A percentile compares a stretch with the other conserved stretches of the same genome.
Conservation (phyloP, 2,329 filamentous ascomycete species). For the Venturia pyrina region DNA sequence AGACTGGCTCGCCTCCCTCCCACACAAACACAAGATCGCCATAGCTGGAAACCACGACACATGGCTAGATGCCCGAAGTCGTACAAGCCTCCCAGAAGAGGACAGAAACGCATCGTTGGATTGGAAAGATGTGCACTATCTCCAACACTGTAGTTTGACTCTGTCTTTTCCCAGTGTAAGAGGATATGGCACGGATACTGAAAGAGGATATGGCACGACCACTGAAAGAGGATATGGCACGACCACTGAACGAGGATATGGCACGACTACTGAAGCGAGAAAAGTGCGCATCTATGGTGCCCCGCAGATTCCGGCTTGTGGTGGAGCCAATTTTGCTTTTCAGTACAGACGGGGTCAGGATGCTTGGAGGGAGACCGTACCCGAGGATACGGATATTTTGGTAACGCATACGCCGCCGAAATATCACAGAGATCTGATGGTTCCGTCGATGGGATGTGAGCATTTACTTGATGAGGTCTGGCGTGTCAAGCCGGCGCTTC, state of each 20-base stretch:
- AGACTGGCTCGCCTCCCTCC: slow-evolving; percentile 67
- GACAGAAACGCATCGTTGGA: slow-evolving; percentile 50
- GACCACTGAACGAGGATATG: slow-evolving; percentile 19
- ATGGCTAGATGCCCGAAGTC: slow-evolving; percentile 63
- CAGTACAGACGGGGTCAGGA: slow-evolving; percentile 58
- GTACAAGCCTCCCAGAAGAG: slow-evolving; percentile 37
- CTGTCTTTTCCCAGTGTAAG: slow-evolving; percentile 43
- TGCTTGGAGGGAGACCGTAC: slow-evolving; percentile 64
- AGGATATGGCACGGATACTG: slow-evolving; percentile 16
- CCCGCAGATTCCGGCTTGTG: slow-evolving; percentile 68
- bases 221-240: neutral
- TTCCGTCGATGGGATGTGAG: slow-evolving; percentile 58
- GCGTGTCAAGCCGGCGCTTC: slow-evolving; percentile 62
- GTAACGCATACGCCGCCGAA: slow-evolving; percentile 73
- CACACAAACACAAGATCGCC: slow-evolving; percentile 70
- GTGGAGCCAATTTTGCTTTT: slow-evolving; percentile 64
- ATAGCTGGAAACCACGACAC: slow-evolving; percentile 85
- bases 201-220: slow-evolving; percentile 7
- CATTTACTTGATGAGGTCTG: slow-evolving; percentile 62
- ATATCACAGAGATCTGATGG: slow-evolving; percentile 54
- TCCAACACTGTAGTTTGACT: slow-evolving; percentile 58
- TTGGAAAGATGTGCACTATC: slow-evolving; percentile 61
- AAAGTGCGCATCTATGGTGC: slow-evolving; percentile 66
- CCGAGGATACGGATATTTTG: slow-evolving; percentile 63
- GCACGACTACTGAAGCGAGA: slow-evolving; percentile 27